These are phyloP conservation scores for Arctium lappa DNA, from an alignment of 129 eudicot species.

Conservation along the genomic window DNA sequence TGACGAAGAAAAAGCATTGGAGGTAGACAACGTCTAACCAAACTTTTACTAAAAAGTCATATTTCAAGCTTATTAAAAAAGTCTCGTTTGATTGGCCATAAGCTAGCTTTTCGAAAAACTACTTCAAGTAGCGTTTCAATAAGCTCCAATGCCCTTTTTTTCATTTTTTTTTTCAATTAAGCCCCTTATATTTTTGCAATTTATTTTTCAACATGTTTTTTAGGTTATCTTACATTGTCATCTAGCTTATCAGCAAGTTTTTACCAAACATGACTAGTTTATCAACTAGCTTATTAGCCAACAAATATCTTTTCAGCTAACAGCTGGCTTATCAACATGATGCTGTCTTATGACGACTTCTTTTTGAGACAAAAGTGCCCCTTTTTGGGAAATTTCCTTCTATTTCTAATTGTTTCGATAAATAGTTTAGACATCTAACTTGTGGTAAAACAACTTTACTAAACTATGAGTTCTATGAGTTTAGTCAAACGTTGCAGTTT, in stretches of 20 bases:
- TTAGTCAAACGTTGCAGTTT: background rate
- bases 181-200: background rate
- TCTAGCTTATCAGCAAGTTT: background rate
- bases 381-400: background rate
- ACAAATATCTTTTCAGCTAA: background rate
- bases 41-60: background rate
- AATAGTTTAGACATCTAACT: too few relatives aligned
- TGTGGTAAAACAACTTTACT: background rate
- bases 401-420: too few relatives aligned
- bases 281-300: too few relatives aligned
- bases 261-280: background rate
- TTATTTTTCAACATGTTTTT: background rate
- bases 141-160: background rate
- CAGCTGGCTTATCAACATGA: background rate
- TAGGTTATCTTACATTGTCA: background rate
- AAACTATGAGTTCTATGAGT: background rate
- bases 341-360: too few relatives aligned
- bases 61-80: background rate
- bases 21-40: constrained; percentile 37
- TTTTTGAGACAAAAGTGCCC: background rate
- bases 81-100: background rate
- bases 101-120: background rate
- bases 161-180: too few relatives aligned
- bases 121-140: background rate
- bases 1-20: constrained; percentile 91